phyloP scores from a whole-genome alignment of 371 early-diverging fungal genomes.

The Choanephora cucurbitarum region DNA sequence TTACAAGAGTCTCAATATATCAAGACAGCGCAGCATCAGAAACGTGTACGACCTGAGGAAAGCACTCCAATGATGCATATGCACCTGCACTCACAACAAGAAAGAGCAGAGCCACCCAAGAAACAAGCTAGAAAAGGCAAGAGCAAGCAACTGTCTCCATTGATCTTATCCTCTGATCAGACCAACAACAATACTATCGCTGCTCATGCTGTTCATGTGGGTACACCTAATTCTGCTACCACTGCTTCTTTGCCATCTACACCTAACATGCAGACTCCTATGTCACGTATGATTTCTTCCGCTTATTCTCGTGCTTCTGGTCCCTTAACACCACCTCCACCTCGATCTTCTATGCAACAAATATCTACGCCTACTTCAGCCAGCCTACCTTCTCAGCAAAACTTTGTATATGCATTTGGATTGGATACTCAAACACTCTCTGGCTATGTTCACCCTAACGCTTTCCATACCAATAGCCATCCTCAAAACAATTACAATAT shows the following conservation, averaged over 20 bases:
- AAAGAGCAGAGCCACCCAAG: conserved; percentile 14
- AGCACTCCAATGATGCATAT: not conserved
- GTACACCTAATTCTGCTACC: conserved; percentile 4
- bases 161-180: conserved; percentile 8
- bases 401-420: conserved; percentile 30
- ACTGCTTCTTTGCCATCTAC: not conserved
- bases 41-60: conserved; percentile 19
- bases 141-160: not conserved
- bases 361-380: conserved; percentile 15
- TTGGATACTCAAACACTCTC: conserved; percentile 20
- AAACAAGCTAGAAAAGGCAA: conserved; percentile 22
- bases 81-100: too few relatives aligned
- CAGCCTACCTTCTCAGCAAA: conserved; percentile 4
- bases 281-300: not conserved
- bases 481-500: conserved; percentile 23
- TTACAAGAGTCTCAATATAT: conserved; percentile 28
- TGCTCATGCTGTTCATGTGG: conserved; percentile 15
- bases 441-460: conserved; percentile 23
- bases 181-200: too few relatives aligned
- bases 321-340: not conserved
- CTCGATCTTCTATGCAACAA: not conserved
- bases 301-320: too few relatives aligned
- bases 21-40: conserved; percentile 17
- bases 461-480: not conserved
- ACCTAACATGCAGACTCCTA: not conserved